Evolutionary conservation across 768 basidiomycete genomes (phyloP).

Genomic region (Pulveroboletus ravenelii): DNA sequence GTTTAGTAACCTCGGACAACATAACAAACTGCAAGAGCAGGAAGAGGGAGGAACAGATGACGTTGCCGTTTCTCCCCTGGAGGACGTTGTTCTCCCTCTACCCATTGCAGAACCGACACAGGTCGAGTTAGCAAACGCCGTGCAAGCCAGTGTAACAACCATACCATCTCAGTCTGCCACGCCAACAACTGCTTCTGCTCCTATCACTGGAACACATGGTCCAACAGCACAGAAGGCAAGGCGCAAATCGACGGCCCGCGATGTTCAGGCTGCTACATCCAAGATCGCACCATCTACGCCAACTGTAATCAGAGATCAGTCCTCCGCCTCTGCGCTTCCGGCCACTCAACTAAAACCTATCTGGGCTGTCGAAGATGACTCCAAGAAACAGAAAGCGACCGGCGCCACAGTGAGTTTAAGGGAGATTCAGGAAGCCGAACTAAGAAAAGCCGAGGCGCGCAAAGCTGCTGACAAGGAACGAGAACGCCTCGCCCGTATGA

Average conservation of each 20-base stretch:
- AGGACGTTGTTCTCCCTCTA: conserved; percentile 14
- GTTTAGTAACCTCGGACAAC: conserved; percentile 53
- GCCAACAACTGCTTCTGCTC: conserved; percentile 8
- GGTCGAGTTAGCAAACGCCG: conserved; percentile 12
- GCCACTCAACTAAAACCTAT: conserved; percentile 44
- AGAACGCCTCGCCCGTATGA: conserved; percentile 53
- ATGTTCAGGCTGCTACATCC: conserved; percentile 18
- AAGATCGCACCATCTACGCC: conserved; percentile 13
- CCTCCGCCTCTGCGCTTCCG: conserved; percentile 19
- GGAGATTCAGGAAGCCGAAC: conserved; percentile 94
- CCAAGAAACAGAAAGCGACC: conserved; percentile 47
- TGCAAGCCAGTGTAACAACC: not conserved
- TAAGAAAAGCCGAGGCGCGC: conserved; percentile 70
- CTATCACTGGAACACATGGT: conserved; percentile 15
- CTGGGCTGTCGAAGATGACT: conserved; percentile 69
- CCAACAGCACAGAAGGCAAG: conserved; percentile 22
- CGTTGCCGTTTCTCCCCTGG: conserved; percentile 14
- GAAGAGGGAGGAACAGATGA: conserved; percentile 22
- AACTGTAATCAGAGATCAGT: conserved; percentile 17
- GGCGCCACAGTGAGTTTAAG: conserved; percentile 63
- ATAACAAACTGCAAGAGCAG: conserved; percentile 49
- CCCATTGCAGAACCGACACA: conserved; percentile 11
- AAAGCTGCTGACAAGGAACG: conserved; percentile 72
- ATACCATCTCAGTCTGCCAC: conserved; percentile 6
- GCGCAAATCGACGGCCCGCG: conserved; percentile 26